Evolutionary conservation across 768 basidiomycete genomes (phyloP).

Genomic region (Mycena epipterygia): DNA sequence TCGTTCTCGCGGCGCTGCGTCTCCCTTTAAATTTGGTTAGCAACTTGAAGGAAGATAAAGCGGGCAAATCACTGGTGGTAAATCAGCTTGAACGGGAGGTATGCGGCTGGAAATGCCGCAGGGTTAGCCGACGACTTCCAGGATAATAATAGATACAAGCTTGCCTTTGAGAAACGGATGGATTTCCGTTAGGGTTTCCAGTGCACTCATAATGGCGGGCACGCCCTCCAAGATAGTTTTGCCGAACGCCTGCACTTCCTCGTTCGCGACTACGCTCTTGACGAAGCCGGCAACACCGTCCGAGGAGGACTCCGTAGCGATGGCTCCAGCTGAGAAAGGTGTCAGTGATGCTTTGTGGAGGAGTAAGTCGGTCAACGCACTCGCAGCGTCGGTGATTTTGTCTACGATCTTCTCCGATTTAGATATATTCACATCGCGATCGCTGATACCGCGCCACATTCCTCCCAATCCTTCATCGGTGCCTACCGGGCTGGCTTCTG

Average conservation of each 20-base stretch:
- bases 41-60: neutral
- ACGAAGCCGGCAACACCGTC: conserved; percentile 15
- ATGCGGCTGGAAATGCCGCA: conserved; percentile 15
- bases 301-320: neutral
- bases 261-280: neutral
- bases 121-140: neutral
- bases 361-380: neutral
- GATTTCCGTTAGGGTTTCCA: conserved; percentile 22
- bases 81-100: conserved; percentile 27
- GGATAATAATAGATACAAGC: neutral
- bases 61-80: conserved; percentile 20
- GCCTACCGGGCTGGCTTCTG: neutral
- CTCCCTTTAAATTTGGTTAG: conserved; percentile 14
- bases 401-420: conserved; percentile 13
- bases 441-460: conserved; percentile 15
- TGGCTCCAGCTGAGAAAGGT: neutral
- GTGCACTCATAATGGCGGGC: conserved; percentile 21
- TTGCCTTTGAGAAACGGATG: conserved; percentile 31
- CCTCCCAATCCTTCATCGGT: conserved; percentile 11
- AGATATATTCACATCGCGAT: conserved; percentile 4
- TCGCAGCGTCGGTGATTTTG: conserved; percentile 15
- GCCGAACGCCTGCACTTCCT: conserved; percentile 7
- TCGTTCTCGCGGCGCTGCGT: conserved; percentile 24
- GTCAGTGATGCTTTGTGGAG: neutral
- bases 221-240: conserved; percentile 28